Evolutionary conservation across 2,329 filamentous ascomycete genomes (phyloP), one percentile per base, ranked within the genome.

Genomic region (Aspergillus fijiensis): DNA sequence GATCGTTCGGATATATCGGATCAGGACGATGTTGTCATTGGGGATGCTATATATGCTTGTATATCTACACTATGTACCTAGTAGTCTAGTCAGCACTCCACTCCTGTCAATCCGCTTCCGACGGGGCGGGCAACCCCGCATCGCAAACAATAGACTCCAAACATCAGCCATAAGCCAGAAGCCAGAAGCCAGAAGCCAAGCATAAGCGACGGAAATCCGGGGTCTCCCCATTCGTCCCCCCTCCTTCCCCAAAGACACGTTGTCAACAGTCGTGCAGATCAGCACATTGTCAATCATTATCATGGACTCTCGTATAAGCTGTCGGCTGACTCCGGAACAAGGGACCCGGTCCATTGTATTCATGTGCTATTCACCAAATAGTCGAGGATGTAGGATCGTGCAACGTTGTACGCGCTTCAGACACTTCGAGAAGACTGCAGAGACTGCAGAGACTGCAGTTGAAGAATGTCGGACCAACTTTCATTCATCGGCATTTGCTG

Each of bases 51-150:
- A 19, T 19, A 19, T 19, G 33, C 14, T 6, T 12, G 14, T 35
- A 35, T 35, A 16, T 3, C 11, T 16, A 35, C 33, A 35, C 33
- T 35, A 27, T 12, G 33, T 21, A 2, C 21, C 21, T 21, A 21
- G 21, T 35, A 12, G 33, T 35, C 11, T 12, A 33, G 9, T 16
- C 1, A 35, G 4, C 33, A 16, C 11, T 16, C 33, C 7, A 11
- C 23, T 23, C 23, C 23, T 23, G 23, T 23, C 11, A 29, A 29
- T 29, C 33, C 12, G 23, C 35, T 47, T 53, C 51, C 33, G 51
- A 53, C 21, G 33, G 31, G 35, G n/a, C 51, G 33, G 51, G 31
- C 51, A 42, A 29, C 51, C 51, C 51, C 51, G 51, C 51, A 53
- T 42, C 14, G 21, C 21, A 27, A 42, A 25, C 19, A 51, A 25